Evolutionary conservation across 2,329 filamentous ascomycete genomes (phyloP), one percentile per base, ranked within the genome.

Genomic region (Arthrobotrys conoides): DNA sequence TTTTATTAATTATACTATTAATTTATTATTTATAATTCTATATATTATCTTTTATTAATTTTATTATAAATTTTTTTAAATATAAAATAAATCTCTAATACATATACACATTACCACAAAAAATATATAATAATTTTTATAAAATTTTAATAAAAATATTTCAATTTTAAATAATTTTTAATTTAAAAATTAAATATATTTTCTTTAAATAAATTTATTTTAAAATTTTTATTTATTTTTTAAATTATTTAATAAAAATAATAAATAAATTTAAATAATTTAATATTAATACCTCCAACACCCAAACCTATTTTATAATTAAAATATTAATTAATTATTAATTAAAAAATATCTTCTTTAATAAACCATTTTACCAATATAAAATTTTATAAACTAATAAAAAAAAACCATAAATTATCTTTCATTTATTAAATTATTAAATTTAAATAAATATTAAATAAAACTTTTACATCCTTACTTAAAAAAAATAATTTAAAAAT

Each of bases 211-310:
- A 30, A 27, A 53, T 53, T 16, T 53, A 30, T 53, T 53, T 16
- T 27, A 53, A 53, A 27, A 27, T n/a, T 51, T n/a, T 49, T 38
- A 66, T 51, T 33, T 36, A 66, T 36, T 66, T 49, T 51, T 36
- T 51, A 27, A 51, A 66, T 49, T 53, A 33, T 64, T 46, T 44
- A 14, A 24, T 14, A 36, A n/a, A 66, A 20, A n/a, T 53, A 30
- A 66, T 51, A 49, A 49, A 55, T 46, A 57, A 57, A 71, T 66
- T 30, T 57, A n/a, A 33, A 71, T 65, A 65, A 71, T 55, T 44
- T 59, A 30, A 69, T 63, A 71, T 53, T 46, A 18, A 48, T 38
- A 18, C 14, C 12, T 36, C 44, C 55, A 18, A 55, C 27, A 24
- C 61, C 30, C 64, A 64, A n/a, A 64, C 49, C 33, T 70, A 64